Base-by-base conservation (phyloP, 2,329 filamentous ascomycete species). In the Pseudogymnoascus sp. region DNA sequence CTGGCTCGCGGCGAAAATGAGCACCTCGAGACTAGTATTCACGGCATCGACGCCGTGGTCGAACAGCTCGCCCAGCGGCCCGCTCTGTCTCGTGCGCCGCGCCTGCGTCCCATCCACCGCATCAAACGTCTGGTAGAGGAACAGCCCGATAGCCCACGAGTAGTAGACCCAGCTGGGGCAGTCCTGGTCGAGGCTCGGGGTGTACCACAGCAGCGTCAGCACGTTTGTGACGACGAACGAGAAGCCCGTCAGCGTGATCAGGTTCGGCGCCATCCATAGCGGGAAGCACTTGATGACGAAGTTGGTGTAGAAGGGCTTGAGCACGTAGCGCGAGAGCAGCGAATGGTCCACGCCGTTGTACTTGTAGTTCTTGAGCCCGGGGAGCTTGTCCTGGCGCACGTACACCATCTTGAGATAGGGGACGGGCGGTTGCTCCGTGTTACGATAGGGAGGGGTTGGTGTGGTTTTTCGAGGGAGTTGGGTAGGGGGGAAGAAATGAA, bases 81-180 rank as follows among this genome's bases (percentile, higher is more conserved):
- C 93, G 73, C 91, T 96, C 75, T 97, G 95, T 69, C 83, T 86
- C 19, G 95, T 99, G 74, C 95, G 87, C 72, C 93, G 86, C 86
- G 95, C 95, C 75, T 99, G 95, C 31, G 89, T 84, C 61, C 95
- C 95, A 76, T 99, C 95, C 26, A 97, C 92, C 1, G 93, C 95
- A 77, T 99, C 95, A 77, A 99, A 97, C 1, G 93, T 97, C 82
- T 99, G 95, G 77, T 99, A 99, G 61, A 97, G 76, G 75, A 97
- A 97, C 68, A 99, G 78, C 1, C 95, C 95, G 33, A 90, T 76
- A 3, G 93, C 88, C 90, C 93, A 99, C 71, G 86, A 89, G 68
- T 88, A 89, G 80, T 99, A 99, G 14, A 99, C 93, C 95, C 95
- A 99, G 1, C 85, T 74, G 8, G 95, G 95, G 74, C 93, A 97